Conservation (phyloP, 2,329 filamentous ascomycete species). For the Cytospora mali region DNA sequence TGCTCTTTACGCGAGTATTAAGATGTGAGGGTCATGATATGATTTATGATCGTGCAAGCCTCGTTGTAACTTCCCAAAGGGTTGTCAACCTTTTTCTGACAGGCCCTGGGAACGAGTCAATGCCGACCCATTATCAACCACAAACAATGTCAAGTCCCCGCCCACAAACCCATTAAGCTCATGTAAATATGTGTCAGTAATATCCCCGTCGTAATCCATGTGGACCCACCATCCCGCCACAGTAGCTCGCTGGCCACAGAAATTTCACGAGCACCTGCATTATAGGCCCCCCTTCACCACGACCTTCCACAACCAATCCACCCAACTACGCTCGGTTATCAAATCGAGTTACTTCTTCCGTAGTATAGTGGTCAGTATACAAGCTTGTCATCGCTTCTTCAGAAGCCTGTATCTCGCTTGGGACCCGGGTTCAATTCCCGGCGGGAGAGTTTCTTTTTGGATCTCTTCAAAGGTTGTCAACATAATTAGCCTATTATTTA, state of each 20-base stretch:
- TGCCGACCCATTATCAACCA: neutral
- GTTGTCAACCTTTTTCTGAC: no score
- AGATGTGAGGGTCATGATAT: neutral
- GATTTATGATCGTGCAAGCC: neutral
- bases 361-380: slow-evolving; percentile 1
- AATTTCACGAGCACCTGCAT: neutral
- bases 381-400: neutral
- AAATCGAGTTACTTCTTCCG: neutral
- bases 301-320: neutral
- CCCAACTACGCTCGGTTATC: neutral
- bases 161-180: neutral
- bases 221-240: neutral
- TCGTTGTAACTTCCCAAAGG: neutral
- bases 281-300: neutral
- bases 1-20: no score
- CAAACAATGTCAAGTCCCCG: neutral
- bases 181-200: neutral
- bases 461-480: neutral
- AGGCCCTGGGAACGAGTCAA: neutral
- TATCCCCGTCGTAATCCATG: neutral
- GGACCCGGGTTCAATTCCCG: neutral
- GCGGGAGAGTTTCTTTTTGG: neutral
- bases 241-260: neutral
- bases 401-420: neutral
- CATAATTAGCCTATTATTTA: neutral